A percentile compares a stretch with the other conserved stretches of the same genome.
These are phyloP conservation scores for Pleurotus tuoliensis DNA, from an alignment of 768 basidiomycete species.

Conservation along the genomic window DNA sequence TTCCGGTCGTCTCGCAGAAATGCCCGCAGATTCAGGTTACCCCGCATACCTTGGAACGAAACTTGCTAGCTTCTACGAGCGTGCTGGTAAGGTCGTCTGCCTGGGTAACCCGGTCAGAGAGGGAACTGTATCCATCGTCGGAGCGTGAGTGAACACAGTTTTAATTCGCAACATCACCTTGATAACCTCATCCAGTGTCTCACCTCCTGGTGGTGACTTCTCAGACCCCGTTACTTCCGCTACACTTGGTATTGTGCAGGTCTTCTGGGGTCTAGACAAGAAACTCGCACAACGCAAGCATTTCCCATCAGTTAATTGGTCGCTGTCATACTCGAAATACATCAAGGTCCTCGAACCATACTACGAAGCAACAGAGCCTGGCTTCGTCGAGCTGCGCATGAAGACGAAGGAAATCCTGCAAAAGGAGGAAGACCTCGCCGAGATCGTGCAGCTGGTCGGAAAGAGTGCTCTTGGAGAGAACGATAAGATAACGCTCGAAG, in stretches of 20 bases:
- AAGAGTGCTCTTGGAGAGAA: constrained; percentile 96
- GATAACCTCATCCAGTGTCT: constrained; percentile 57
- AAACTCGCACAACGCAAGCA: constrained; percentile 98
- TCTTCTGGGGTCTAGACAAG: constrained; percentile 99
- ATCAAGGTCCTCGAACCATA: constrained; percentile 89
- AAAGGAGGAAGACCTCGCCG: constrained; percentile 97
- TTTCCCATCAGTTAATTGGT: constrained; percentile 99
- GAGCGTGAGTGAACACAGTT: constrained; percentile 68
- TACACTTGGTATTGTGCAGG: constrained; percentile 97
- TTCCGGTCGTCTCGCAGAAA: constrained; percentile 97
- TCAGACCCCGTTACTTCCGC: constrained; percentile 98
- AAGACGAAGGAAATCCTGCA: constrained; percentile 96
- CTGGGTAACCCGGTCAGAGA: constrained; percentile 83
- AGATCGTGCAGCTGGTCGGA: constrained; percentile 99
- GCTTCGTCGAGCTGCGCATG: constrained; percentile 91
- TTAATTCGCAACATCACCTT: not conserved
- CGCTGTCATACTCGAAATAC: constrained; percentile 98
- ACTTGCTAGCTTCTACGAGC: constrained; percentile 96
- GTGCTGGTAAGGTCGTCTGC: constrained; percentile 93
- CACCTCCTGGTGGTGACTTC: constrained; percentile 98
- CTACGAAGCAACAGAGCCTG: constrained; percentile 87
- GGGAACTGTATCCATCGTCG: constrained; percentile 97
- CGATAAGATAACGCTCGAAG: constrained; percentile 98
- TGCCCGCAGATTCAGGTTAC: constrained; percentile 99
- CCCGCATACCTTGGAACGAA: constrained; percentile 96